These are phyloP conservation scores for Fusarium albidum DNA, from an alignment of 2,329 filamentous ascomycete genomes.

Conservation along the genomic window DNA sequence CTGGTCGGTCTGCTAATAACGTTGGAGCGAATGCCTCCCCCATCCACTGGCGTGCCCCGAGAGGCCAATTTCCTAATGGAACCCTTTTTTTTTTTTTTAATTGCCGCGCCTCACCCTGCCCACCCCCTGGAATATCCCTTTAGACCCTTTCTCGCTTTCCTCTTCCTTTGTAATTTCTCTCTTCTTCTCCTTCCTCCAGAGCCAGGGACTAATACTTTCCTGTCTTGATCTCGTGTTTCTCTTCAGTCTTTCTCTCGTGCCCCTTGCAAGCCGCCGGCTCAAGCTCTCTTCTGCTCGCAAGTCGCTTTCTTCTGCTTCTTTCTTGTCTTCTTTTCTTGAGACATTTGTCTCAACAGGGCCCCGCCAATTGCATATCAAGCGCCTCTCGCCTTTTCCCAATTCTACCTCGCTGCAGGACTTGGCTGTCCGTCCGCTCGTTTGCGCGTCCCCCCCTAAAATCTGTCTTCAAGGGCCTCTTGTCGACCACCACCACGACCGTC, in stretches of 20 bases:
- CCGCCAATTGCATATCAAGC: constrained; percentile 49
- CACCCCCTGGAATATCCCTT: constrained; percentile 33
- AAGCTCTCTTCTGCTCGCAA: constrained; percentile 30
- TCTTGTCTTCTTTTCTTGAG: constrained; percentile 20
- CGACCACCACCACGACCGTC: constrained; percentile 34
- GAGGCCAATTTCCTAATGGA: constrained; percentile 42
- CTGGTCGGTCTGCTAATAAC: constrained; percentile 8
- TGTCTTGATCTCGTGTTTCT: constrained; percentile 30
- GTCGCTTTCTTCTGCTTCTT: constrained; percentile 43
- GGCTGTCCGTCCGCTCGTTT: constrained; percentile 51
- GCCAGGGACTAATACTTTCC: constrained; percentile 28
- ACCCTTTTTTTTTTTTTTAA: constrained; percentile 43
- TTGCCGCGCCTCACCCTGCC: constrained; percentile 42
- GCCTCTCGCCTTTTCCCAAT: constrained; percentile 41
- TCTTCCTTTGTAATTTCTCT: background rate
- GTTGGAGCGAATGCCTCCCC: constrained; percentile 10
- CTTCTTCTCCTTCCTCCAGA: constrained; percentile 26
- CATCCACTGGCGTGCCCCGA: constrained; percentile 31
- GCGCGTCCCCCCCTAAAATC: constrained; percentile 47
- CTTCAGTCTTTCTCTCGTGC: constrained; percentile 35
- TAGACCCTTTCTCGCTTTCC: constrained; percentile 14
- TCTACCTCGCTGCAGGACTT: constrained; percentile 43
- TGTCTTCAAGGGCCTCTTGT: constrained; percentile 41
- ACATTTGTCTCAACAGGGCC: constrained; percentile 36
- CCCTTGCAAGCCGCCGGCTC: constrained; percentile 31